Evolutionary conservation across 129 eudicot species (phyloP).

Genomic region (Pseudognaphalium luteoalbum): DNA sequence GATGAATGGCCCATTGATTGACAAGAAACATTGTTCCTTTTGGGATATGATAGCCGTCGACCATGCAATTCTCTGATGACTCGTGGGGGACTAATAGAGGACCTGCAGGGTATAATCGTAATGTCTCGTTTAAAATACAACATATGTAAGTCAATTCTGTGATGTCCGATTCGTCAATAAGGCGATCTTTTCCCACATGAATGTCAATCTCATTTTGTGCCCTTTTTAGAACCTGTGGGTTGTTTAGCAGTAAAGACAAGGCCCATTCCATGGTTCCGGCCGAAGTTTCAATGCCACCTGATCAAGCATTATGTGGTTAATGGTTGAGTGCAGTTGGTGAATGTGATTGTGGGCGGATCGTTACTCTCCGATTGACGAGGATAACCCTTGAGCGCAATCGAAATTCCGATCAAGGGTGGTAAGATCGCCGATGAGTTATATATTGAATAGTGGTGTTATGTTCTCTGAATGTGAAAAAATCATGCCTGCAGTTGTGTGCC

Average conservation of each 20-base stretch:
- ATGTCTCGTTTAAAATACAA: slow-evolving; percentile 37
- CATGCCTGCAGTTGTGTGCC: too few species aligned
- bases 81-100: slow-evolving; percentile 37
- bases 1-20: slow-evolving; percentile 52
- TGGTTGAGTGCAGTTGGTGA: too few species aligned
- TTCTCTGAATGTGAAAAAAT: too few species aligned
- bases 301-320: too few species aligned
- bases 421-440: too few species aligned
- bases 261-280: slow-evolving; percentile 48
- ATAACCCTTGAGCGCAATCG: too few species aligned
- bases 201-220: slow-evolving; percentile 40
- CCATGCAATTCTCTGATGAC: slow-evolving; percentile 39
- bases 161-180: slow-evolving; percentile 42
- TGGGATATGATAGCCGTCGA: slow-evolving; percentile 42
- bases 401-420: too few species aligned
- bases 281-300: slow-evolving; percentile 47
- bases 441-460: too few species aligned
- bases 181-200: slow-evolving; percentile 19
- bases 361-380: too few species aligned
- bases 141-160: slow-evolving; percentile 35
- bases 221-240: slow-evolving; percentile 32
- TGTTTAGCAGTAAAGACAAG: slow-evolving; percentile 34
- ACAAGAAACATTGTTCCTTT: slow-evolving; percentile 42
- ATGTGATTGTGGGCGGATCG: too few species aligned
- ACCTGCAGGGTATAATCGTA: slow-evolving; percentile 33